Evolutionary conservation across 345 rosid species (phyloP), one percentile per base, ranked within the genome.

Genomic region (Toxicodendron radicans): DNA sequence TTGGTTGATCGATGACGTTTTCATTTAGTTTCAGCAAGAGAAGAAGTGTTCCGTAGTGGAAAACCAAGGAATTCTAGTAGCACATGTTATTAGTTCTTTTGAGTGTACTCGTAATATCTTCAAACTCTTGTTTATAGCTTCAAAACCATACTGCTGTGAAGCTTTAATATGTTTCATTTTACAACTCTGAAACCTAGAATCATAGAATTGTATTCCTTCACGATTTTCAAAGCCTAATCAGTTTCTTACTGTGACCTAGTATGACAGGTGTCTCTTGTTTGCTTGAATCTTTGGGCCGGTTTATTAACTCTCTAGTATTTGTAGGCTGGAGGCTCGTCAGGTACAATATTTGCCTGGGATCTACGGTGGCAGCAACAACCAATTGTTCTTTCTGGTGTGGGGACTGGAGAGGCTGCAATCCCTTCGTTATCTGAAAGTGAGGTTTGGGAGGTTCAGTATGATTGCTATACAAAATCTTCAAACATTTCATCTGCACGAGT

Each of bases 271-370:
- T 59, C 35, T 53, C 17, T 38, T 30, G 33, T 35, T 24, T 72
- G 74, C 65, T 56, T 66, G 59, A 70, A 66, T 49, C 32, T 66
- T 75, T 8, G 24, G 4, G 63, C 58, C 41, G 18, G 35, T 64
- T 71, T 67, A 23, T 23, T 73, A 16, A 62, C 67, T 61, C 21
- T 27, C 18, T 48, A 41, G 62, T 56, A 56, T 62, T 58, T 75
- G 14, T 80, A 92, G 98, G 97, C 93, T 16, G 97, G 97, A 78
- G 99, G 99, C 48, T 95, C 99, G 18, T 82, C 85, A 2, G 97
- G 97, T 20, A 80, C 87, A 64, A 83, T 91, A 51, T 91, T 95
- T 87, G 97, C 91, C 51, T 95, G 97, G 99, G 99, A 95, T 81
- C 86, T 88, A 59, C 85, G 97, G 14, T 78, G 88, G 85, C 95